Percentiles rank a stretch among this genome's conserved stretches.
These are phyloP conservation scores for Xylaria arbuscula DNA, from an alignment of 2,329 filamentous ascomycete species.

Conservation along the genomic window DNA sequence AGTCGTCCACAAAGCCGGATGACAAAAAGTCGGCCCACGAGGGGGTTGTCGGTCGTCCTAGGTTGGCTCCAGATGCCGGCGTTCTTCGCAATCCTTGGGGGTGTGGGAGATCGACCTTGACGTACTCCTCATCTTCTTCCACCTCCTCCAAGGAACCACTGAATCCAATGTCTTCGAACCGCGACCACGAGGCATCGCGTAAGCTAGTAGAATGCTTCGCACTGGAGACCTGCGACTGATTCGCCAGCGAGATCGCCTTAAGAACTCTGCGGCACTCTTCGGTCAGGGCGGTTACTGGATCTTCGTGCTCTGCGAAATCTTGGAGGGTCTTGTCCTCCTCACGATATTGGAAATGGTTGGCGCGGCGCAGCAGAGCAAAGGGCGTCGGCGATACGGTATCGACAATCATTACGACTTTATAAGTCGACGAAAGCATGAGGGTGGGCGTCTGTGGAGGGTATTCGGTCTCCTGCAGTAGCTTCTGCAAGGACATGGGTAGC, in stretches of 20 bases:
- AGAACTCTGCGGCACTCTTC: slow-evolving; percentile 95
- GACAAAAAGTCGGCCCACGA: slow-evolving; percentile 99
- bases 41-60: slow-evolving; percentile 88
- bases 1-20: slow-evolving; percentile 86
- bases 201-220: slow-evolving; percentile 77
- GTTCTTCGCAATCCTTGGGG: slow-evolving; percentile 68
- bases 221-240: slow-evolving; percentile 82
- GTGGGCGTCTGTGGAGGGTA: slow-evolving; percentile 86
- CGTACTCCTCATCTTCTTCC: slow-evolving; percentile 70
- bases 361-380: slow-evolving; percentile 87
- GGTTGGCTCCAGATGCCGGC: slow-evolving; percentile 72
- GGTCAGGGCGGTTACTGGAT: slow-evolving; percentile 87
- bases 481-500: slow-evolving; percentile 89
- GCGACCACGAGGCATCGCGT: slow-evolving; percentile 92
- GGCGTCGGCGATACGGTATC: slow-evolving; percentile 94
- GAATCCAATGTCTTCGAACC: slow-evolving; percentile 96
- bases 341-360: slow-evolving; percentile 94
- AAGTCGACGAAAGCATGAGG: slow-evolving; percentile 81
- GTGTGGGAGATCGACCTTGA: slow-evolving; percentile 55
- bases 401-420: slow-evolving; percentile 96
- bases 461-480: slow-evolving; percentile 89
- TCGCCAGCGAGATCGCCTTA: slow-evolving; percentile 85
- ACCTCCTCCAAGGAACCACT: slow-evolving; percentile 78
- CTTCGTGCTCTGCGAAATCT: slow-evolving; percentile 87
- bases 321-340: slow-evolving; percentile 87